Percentiles rank a stretch among this genome's conserved stretches.
phyloP scores from a whole-genome alignment of 257 asterid species.

The Penstemon newberryi region DNA sequence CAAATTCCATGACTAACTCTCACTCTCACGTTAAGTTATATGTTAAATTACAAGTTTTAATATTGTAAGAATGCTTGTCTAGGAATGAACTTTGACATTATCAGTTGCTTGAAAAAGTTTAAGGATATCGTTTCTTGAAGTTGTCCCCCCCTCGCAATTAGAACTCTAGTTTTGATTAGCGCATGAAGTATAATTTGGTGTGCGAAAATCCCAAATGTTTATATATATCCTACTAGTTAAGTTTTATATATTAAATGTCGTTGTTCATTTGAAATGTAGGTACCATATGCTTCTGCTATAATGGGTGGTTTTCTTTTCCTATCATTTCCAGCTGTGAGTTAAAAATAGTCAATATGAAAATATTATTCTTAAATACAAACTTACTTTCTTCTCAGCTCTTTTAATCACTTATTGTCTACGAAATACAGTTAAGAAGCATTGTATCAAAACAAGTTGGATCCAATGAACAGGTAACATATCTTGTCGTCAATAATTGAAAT shows the following conservation, averaged over 20 bases:
- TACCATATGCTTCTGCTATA: slow-evolving; percentile 69
- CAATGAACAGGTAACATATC: slow-evolving; percentile 57
- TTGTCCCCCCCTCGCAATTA: too few relatives aligned
- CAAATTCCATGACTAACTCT: slow-evolving; percentile 2
- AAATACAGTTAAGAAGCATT: slow-evolving; percentile 66
- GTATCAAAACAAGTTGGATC: slow-evolving; percentile 82
- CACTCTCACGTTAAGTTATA: background rate
- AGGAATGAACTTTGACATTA: too few relatives aligned
- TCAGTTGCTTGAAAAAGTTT: too few relatives aligned
- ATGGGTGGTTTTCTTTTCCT: slow-evolving; percentile 41
- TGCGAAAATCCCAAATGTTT: background rate
- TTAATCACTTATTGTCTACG: slow-evolving; percentile 17
- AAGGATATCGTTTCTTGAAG: too few relatives aligned
- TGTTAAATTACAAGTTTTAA: background rate
- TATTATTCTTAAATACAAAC: too few relatives aligned
- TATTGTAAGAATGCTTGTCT: background rate
- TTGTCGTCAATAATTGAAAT: too few relatives aligned
- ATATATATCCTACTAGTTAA: background rate
- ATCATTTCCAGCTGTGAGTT: slow-evolving; percentile 45
- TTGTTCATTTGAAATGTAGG: slow-evolving; percentile 39
- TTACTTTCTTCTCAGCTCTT: slow-evolving; percentile 23
- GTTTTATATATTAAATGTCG: background rate
- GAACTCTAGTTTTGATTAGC: too few relatives aligned
- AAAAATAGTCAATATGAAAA: background rate
- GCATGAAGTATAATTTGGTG: background rate